These are phyloP conservation scores for Eucalyptus sp. DNA, from an alignment of 345 rosid genomes.

Conservation along the genomic window DNA sequence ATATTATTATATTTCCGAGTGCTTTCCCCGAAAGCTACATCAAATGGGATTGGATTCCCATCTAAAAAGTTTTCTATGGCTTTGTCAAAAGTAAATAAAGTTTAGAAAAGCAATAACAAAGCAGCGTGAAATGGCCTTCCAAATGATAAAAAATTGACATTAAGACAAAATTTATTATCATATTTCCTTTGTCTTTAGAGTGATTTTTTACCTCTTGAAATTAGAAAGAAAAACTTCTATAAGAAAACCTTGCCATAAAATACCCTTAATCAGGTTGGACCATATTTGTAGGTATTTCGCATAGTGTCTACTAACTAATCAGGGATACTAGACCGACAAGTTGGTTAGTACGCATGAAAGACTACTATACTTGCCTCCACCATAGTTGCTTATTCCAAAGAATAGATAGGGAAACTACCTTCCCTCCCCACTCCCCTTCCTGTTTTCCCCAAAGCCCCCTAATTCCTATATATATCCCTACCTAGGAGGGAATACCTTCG, in stretches of 20 bases:
- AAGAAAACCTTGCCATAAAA: background rate
- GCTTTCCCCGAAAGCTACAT: too few relatives aligned
- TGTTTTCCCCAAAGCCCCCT: too few relatives aligned
- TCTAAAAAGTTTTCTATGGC: background rate
- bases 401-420: too few relatives aligned
- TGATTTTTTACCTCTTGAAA: background rate
- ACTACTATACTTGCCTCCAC: fast-evolving
- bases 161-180: background rate
- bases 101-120: background rate
- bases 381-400: fast-evolving
- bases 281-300: fast-evolving
- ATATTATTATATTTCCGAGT: too few relatives aligned
- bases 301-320: background rate
- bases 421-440: fast-evolving
- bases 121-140: background rate
- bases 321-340: fast-evolving
- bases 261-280: background rate
- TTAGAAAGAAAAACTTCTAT: background rate
- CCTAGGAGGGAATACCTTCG: too few relatives aligned
- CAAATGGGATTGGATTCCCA: too few relatives aligned
- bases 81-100: background rate
- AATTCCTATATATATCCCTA: too few relatives aligned
- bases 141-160: background rate
- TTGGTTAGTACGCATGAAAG: too few relatives aligned
- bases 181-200: background rate